phyloP scores from a whole-genome alignment of 345 rosid genomes.

The Gossypium sturtianum region DNA sequence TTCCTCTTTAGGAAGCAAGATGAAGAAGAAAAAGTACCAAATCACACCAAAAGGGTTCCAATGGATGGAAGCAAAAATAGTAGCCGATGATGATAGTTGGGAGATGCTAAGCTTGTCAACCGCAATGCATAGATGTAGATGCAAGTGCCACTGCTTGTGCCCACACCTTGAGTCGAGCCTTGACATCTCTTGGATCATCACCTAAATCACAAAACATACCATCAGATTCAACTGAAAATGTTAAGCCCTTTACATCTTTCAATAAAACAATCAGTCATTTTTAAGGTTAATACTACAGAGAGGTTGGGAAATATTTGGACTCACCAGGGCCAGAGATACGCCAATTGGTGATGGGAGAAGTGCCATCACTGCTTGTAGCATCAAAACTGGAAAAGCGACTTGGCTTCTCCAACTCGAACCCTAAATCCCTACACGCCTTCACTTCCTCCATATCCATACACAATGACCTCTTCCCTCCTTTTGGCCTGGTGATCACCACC shows the following conservation, averaged over 20 bases:
- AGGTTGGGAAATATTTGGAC: neutral
- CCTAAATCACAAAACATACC: constrained; percentile 31
- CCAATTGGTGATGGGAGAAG: constrained; percentile 78
- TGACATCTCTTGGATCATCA: constrained; percentile 87
- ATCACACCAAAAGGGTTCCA: neutral
- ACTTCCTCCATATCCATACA: constrained; percentile 92
- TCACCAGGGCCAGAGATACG: constrained; percentile 86
- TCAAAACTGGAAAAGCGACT: constrained; percentile 49
- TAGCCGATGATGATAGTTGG: neutral
- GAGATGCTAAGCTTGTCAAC: constrained; percentile 9
- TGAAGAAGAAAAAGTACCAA: neutral
- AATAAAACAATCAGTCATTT: neutral
- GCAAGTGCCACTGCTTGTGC: constrained; percentile 89
- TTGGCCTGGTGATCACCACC: constrained; percentile 74
- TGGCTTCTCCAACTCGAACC: constrained; percentile 72
- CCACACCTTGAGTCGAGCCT: constrained; percentile 90
- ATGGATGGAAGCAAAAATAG: neutral
- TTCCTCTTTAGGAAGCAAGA: neutral
- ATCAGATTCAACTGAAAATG: neutral
- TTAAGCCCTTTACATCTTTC: neutral
- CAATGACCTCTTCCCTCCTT: constrained; percentile 67
- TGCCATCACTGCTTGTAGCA: constrained; percentile 59
- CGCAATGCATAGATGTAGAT: constrained; percentile 40
- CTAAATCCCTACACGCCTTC: constrained; percentile 83
- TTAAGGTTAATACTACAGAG: neutral